Conservation (phyloP, 1,284 basidiomycete species). For the Heliocybe sulcata region DNA sequence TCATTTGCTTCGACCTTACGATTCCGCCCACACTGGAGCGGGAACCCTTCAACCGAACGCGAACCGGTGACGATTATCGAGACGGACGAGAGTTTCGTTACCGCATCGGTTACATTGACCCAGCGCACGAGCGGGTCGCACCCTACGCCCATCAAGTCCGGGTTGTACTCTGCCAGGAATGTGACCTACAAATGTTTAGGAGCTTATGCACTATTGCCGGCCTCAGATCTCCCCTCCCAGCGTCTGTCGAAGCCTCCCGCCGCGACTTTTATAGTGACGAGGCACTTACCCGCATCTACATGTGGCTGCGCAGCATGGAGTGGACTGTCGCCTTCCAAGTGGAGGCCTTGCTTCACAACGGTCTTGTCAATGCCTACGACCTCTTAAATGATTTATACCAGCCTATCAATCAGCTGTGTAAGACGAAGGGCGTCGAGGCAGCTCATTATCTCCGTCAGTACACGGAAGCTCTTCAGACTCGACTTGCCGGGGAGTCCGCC, state of each 20-base stretch:
- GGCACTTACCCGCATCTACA: constrained; percentile 35
- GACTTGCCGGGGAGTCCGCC: constrained; percentile 35
- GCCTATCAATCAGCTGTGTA: constrained; percentile 32
- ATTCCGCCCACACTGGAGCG: constrained; percentile 55
- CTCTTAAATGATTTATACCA: constrained; percentile 35
- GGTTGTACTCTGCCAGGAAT: constrained; percentile 38
- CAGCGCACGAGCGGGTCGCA: constrained; percentile 45
- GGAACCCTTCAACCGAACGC: constrained; percentile 45
- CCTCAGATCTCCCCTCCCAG: constrained; percentile 27
- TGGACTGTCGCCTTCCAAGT: constrained; percentile 68
- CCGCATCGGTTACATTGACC: constrained; percentile 46
- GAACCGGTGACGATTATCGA: constrained; percentile 28
- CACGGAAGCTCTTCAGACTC: constrained; percentile 33
- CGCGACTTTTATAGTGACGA: constrained; percentile 42
- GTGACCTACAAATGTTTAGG: constrained; percentile 38
- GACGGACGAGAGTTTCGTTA: constrained; percentile 41
- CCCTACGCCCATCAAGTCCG: constrained; percentile 63
- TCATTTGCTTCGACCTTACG: constrained; percentile 58
- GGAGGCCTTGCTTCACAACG: constrained; percentile 55
- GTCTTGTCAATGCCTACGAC: constrained; percentile 48
- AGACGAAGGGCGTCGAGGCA: constrained; percentile 21
- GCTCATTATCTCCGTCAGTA: constrained; percentile 47
- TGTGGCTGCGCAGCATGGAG: constrained; percentile 31
- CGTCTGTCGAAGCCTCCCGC: constrained; percentile 36
- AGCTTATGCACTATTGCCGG: constrained; percentile 46